Conservation (phyloP, 805 yeast species). For the Clavispora asparagi region DNA sequence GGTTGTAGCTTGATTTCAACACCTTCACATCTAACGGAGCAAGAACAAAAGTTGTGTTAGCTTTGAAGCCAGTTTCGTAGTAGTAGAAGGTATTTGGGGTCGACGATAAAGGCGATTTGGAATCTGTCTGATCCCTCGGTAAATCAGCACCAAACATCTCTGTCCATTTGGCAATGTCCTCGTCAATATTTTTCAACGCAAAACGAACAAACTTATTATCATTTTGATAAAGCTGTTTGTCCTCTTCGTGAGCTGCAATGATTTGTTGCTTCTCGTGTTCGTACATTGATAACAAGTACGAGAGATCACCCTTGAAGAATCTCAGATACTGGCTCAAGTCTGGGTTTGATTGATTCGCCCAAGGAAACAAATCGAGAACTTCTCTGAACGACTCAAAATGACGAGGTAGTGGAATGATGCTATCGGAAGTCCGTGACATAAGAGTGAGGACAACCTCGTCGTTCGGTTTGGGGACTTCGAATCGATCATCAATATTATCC, state of each 20-base stretch:
- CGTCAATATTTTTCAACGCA: slow-evolving; percentile 54
- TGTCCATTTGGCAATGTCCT: slow-evolving; percentile 36
- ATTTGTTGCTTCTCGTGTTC: slow-evolving; percentile 57
- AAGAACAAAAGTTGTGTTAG: slow-evolving; percentile 57
- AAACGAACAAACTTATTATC: slow-evolving; percentile 47
- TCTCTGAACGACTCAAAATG: slow-evolving; percentile 22
- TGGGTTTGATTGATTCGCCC: slow-evolving; percentile 31
- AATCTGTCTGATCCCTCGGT: slow-evolving; percentile 19
- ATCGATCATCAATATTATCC: slow-evolving; percentile 45
- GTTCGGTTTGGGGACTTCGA: slow-evolving; percentile 54
- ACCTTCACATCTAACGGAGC: slow-evolving; percentile 79
- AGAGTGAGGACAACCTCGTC: slow-evolving; percentile 56
- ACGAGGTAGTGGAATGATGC: slow-evolving; percentile 47
- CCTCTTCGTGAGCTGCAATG: slow-evolving; percentile 47
- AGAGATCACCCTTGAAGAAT: slow-evolving; percentile 59
- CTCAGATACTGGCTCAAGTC: slow-evolving; percentile 49
- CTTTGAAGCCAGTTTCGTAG: slow-evolving; percentile 72
- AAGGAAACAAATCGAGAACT: slow-evolving; percentile 48
- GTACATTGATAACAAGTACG: slow-evolving; percentile 50
- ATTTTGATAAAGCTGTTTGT: slow-evolving; percentile 55
- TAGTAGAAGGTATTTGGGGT: slow-evolving; percentile 49
- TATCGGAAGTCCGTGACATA: slow-evolving; percentile 46
- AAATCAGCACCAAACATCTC: slow-evolving; percentile 19
- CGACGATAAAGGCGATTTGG: slow-evolving; percentile 7
- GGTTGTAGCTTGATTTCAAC: slow-evolving; percentile 54